Percentiles rank a stretch among this genome's conserved stretches.
phyloP scores from a whole-genome alignment of 169 alveolate genomes.

The Plasmodium fragile region DNA sequence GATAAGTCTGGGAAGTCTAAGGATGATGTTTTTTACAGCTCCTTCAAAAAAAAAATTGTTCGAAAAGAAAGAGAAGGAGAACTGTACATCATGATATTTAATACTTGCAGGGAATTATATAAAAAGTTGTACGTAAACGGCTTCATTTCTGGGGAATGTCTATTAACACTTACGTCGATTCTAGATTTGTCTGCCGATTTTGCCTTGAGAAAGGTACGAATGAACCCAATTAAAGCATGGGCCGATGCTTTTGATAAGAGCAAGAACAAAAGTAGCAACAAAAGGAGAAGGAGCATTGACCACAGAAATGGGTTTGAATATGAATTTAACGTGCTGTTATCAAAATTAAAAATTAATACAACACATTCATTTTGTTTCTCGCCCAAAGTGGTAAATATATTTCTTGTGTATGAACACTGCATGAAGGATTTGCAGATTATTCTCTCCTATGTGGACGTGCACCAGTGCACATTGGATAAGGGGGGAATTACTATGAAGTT shows the following conservation, averaged over 20 bases:
- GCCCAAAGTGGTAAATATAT: constrained; percentile 63
- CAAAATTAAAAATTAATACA: constrained; percentile 57
- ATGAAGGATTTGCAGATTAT: constrained; percentile 84
- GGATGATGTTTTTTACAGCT: constrained; percentile 27
- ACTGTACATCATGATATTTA: constrained; percentile 87
- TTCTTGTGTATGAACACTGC: constrained; percentile 75
- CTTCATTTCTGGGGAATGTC: constrained; percentile 87
- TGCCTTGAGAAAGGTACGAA: constrained; percentile 86
- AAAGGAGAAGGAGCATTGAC: constrained; percentile 34
- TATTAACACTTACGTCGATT: constrained; percentile 82
- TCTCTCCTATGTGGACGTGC: constrained; percentile 89
- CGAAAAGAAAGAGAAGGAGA: constrained; percentile 88
- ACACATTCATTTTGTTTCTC: constrained; percentile 16
- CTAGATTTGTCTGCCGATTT: constrained; percentile 86
- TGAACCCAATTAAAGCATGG: constrained; percentile 86
- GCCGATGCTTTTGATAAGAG: constrained; percentile 72
- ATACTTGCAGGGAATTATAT: constrained; percentile 87
- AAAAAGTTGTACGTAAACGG: constrained; percentile 83
- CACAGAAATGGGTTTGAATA: constrained; percentile 76
- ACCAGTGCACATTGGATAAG: constrained; percentile 84
- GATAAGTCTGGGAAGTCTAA: constrained; percentile 7
- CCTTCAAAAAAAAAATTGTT: constrained; percentile 68
- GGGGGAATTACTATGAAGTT: constrained; percentile 85
- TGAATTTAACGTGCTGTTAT: constrained; percentile 51
- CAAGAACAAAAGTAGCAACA: constrained; percentile 34